Evolutionary conservation across 139 green algal genomes (phyloP).

Genomic region (Tetradesmus obliquus): DNA sequence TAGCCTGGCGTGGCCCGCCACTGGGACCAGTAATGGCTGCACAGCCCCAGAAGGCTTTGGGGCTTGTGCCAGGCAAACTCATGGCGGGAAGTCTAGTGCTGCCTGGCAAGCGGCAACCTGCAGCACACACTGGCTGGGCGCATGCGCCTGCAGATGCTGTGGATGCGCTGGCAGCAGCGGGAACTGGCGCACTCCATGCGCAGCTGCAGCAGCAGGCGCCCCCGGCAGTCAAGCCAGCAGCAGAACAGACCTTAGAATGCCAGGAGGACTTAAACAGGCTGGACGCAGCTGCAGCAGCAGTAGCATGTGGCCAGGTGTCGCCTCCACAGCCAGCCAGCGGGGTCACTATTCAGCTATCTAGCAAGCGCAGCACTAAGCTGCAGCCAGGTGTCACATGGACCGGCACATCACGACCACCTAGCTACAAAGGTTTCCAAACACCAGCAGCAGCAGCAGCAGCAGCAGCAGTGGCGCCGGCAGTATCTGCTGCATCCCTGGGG

Average conservation of each 20-base stretch:
- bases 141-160: not conserved
- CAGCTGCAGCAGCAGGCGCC: not conserved
- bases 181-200: not conserved
- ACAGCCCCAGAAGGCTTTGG: not conserved
- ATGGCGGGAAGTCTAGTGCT: not conserved
- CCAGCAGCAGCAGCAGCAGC: not conserved
- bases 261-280: not conserved
- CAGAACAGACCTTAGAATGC: not conserved
- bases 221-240: not conserved
- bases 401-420: not conserved
- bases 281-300: not conserved
- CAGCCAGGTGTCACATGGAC: not conserved
- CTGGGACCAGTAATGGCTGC: not conserved
- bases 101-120: not conserved
- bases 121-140: not conserved
- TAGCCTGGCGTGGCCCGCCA: not conserved
- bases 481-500: not conserved
- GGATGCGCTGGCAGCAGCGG: not conserved
- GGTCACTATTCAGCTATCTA: not conserved
- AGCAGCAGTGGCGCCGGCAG: not conserved
- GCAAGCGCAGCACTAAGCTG: not conserved
- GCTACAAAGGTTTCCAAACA: not conserved
- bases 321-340: not conserved
- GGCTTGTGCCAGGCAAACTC: not conserved
- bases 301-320: not conserved